Percentiles rank a stretch among this genome's conserved stretches.
phyloP scores from a whole-genome alignment of 163 green algal species.

The Picocystis sp. region DNA sequence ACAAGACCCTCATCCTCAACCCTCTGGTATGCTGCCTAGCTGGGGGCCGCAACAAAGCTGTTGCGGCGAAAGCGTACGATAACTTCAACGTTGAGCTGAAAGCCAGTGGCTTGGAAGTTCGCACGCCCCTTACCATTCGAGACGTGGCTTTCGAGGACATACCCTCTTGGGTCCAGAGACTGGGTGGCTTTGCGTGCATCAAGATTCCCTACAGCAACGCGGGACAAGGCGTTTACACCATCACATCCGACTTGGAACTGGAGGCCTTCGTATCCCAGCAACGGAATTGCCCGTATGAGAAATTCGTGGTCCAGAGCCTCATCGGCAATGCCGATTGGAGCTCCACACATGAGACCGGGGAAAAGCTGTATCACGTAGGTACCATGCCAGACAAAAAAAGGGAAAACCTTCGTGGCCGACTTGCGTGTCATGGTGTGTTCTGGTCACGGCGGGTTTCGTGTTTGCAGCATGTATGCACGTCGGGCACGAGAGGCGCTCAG shows the following conservation, averaged over 20 bases:
- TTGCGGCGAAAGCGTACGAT: constrained; percentile 16
- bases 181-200: constrained; percentile 14
- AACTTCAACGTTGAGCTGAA: constrained; percentile 15
- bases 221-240: constrained; percentile 15
- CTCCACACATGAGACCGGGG: constrained; percentile 5
- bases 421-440: constrained; percentile 13
- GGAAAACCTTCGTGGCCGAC: constrained; percentile 15
- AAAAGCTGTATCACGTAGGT: constrained; percentile 13
- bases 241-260: constrained; percentile 13
- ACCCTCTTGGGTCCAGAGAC: constrained; percentile 14
- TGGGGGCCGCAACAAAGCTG: constrained; percentile 15
- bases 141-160: constrained; percentile 15
- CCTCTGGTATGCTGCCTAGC: constrained; percentile 16
- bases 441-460: constrained; percentile 12
- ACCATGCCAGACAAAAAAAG: constrained; percentile 17
- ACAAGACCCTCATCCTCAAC: constrained; percentile 16
- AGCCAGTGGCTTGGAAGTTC: constrained; percentile 7
- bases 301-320: constrained; percentile 17
- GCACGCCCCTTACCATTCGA: constrained; percentile 17
- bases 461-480: constrained; percentile 14
- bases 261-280: constrained; percentile 15
- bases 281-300: constrained; percentile 10
- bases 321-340: constrained; percentile 17
- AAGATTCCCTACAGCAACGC: constrained; percentile 18
- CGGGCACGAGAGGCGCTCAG: constrained; percentile 15